Percentiles rank a stretch among this genome's conserved stretches.
Evolutionary conservation across 345 rosid genomes (phyloP).

Genomic region (Aegle marmelos): DNA sequence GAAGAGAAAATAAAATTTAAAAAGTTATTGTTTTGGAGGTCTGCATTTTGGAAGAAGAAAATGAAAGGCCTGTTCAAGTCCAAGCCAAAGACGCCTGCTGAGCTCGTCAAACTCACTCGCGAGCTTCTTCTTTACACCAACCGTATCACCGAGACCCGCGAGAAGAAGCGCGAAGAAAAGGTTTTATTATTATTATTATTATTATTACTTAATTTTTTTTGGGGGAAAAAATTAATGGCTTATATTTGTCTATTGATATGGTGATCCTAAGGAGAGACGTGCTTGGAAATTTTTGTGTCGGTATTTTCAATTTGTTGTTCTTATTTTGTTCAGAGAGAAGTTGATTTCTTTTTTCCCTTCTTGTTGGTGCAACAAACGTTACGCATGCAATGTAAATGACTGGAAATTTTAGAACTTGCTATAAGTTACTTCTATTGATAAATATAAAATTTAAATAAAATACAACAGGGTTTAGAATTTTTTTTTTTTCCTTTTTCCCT

Average conservation of each 20-base stretch:
- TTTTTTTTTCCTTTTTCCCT: background rate
- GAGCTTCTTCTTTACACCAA: slow-evolving; percentile 34
- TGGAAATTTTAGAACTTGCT: background rate
- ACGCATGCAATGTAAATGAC: background rate
- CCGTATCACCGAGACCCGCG: slow-evolving; percentile 25
- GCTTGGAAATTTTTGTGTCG: background rate
- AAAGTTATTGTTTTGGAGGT: background rate
- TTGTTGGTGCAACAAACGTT: background rate
- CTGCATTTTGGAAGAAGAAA: background rate
- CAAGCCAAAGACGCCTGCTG: slow-evolving; percentile 43
- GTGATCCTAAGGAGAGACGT: background rate
- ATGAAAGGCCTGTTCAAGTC: slow-evolving; percentile 53
- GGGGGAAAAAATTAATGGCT: background rate
- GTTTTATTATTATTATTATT: background rate
- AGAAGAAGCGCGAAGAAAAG: slow-evolving; percentile 48
- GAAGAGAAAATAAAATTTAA: background rate
- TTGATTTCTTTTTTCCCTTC: too few species aligned
- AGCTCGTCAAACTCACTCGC: slow-evolving; percentile 35
- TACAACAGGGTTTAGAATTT: too few species aligned
- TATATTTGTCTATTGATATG: background rate
- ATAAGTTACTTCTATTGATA: background rate
- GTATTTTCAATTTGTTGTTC: background rate
- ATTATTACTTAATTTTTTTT: background rate
- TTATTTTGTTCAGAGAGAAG: background rate
- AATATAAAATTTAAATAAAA: background rate